These are phyloP conservation scores for Andrographis paniculata DNA, from an alignment of 305 asterid species.

Conservation along the genomic window DNA sequence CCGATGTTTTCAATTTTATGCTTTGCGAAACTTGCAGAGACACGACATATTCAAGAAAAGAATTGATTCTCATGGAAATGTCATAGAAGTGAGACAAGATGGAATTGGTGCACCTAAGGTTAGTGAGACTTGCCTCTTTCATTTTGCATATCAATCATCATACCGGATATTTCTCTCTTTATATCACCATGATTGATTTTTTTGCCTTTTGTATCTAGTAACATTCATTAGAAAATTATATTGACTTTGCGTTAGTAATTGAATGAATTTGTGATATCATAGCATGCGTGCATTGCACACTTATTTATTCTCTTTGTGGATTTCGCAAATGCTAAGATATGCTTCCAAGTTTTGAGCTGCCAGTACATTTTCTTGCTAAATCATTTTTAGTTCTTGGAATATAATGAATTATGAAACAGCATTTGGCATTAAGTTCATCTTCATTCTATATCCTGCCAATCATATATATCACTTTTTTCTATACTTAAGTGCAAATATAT, in stretches of 20 bases:
- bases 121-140: slow-evolving; percentile 15
- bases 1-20: slow-evolving; percentile 13
- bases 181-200: not conserved
- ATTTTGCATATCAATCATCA: slow-evolving; percentile 12
- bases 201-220: slow-evolving; percentile 6
- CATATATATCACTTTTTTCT: no score
- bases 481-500: no score
- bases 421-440: no score
- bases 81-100: slow-evolving; percentile 68
- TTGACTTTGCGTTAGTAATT: slow-evolving; percentile 1
- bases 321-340: slow-evolving; percentile 6
- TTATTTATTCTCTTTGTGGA: slow-evolving; percentile 4
- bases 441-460: no score
- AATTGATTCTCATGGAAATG: slow-evolving; percentile 74
- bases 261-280: slow-evolving; percentile 6
- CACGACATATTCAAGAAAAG: slow-evolving; percentile 92
- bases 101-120: slow-evolving; percentile 97
- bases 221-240: not conserved
- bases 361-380: no score
- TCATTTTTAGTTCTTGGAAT: no score
- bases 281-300: not conserved
- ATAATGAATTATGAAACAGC: no score
- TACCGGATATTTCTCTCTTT: not conserved
- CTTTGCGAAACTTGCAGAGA: slow-evolving; percentile 43
- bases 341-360: slow-evolving; percentile 1